Conservation (phyloP, 2,329 filamentous ascomycete genomes). For the Neofusicoccum kwambonambiense region DNA sequence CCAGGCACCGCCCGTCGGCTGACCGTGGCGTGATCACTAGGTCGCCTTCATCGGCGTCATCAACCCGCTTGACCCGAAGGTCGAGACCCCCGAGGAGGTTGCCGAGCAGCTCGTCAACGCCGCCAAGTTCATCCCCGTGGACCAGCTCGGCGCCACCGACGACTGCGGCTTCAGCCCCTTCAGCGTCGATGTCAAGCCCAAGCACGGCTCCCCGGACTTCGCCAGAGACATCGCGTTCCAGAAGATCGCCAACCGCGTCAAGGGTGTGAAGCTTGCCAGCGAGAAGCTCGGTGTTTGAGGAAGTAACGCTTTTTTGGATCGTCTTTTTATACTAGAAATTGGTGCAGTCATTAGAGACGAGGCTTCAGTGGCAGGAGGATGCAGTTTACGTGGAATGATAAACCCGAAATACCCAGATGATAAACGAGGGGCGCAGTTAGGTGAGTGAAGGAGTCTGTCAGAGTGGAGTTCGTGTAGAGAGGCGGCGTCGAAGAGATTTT, state of each 20-base stretch:
- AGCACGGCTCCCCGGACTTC: conserved; percentile 30
- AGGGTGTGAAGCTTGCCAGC: conserved; percentile 30
- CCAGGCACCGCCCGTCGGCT: not conserved
- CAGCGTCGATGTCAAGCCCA: conserved; percentile 31
- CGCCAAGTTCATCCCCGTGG: conserved; percentile 28
- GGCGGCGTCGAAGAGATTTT: not conserved
- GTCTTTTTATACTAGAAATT: not conserved
- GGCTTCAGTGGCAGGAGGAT: not conserved
- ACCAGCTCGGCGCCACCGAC: conserved; percentile 32
- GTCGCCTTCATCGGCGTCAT: conserved; percentile 33
- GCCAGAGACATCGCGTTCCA: conserved; percentile 32
- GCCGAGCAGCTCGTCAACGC: conserved; percentile 29
- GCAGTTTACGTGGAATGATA: not conserved
- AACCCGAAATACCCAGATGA: not conserved
- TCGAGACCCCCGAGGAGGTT: conserved; percentile 32
- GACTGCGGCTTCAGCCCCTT: conserved; percentile 35
- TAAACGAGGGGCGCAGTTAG: not conserved
- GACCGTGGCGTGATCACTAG: not conserved
- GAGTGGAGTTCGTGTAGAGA: not conserved
- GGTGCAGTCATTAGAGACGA: not conserved
- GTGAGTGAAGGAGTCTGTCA: not conserved
- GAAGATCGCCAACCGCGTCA: conserved; percentile 29
- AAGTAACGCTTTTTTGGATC: not conserved
- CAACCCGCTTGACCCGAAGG: conserved; percentile 29
- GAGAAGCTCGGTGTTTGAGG: conserved; percentile 26